These are phyloP conservation scores for Alnus glutinosa DNA, from an alignment of 306 rosid species.

Conservation along the genomic window DNA sequence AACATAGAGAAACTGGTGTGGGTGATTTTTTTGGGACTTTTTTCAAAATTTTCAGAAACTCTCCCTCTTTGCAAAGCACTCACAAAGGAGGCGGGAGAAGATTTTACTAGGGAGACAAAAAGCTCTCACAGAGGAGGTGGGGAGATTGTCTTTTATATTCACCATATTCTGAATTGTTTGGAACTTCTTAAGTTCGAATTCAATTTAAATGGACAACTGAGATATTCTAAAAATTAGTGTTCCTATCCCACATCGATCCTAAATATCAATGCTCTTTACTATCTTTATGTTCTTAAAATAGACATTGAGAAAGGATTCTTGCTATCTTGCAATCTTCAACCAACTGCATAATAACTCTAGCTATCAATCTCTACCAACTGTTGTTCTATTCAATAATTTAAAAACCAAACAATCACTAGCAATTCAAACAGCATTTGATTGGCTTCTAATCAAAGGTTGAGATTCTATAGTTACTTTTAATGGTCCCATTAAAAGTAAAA, in stretches of 20 bases:
- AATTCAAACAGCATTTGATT: slow-evolving; percentile 11
- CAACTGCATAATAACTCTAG: slow-evolving; percentile 8
- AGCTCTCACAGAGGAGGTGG: too few relatives aligned
- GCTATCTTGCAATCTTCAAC: slow-evolving; percentile 24
- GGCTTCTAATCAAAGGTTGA: slow-evolving; percentile 36
- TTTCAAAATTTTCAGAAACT: too few relatives aligned
- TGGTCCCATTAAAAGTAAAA: too few relatives aligned
- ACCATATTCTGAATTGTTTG: too few relatives aligned
- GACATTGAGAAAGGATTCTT: slow-evolving; percentile 22
- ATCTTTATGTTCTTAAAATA: slow-evolving; percentile 1
- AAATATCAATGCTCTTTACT: background rate
- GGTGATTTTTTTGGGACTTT: too few relatives aligned
- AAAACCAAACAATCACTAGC: background rate
- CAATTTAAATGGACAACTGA: background rate
- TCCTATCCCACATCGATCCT: background rate
- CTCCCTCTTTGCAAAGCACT: too few relatives aligned
- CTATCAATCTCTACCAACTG: slow-evolving; percentile 16
- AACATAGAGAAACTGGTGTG: too few relatives aligned
- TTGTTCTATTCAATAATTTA: background rate
- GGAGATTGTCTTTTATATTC: too few relatives aligned
- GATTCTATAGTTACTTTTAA: too few relatives aligned
- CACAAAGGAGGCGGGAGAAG: too few relatives aligned
- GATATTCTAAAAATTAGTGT: background rate
- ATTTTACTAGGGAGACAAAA: too few relatives aligned
- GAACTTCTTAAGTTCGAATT: background rate